Percentiles rank a stretch among this genome's conserved stretches.
Evolutionary conservation across 2,329 filamentous ascomycete genomes (phyloP).

Genomic region (Cordyceps militaris): DNA sequence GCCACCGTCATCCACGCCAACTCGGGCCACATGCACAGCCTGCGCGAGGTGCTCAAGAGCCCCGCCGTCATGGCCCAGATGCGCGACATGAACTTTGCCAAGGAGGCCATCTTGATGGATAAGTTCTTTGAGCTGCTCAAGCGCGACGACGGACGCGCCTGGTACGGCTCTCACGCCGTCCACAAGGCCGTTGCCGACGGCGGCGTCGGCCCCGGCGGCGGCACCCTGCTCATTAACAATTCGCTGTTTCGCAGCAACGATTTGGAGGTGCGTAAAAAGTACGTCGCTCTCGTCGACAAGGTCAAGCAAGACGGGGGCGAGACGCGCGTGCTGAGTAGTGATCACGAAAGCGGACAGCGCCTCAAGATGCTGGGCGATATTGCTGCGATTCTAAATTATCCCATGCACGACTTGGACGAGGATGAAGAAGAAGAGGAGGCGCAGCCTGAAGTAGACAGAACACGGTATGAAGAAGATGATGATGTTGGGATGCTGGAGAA

Average conservation of each 20-base stretch:
- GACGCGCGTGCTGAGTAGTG: conserved; percentile 79
- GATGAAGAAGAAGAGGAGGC: conserved; percentile 44
- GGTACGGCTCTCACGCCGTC: conserved; percentile 82
- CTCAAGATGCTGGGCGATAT: conserved; percentile 80
- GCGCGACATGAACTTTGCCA: conserved; percentile 79
- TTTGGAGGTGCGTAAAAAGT: conserved; percentile 66
- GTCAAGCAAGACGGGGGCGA: conserved; percentile 85
- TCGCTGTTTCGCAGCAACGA: conserved; percentile 79
- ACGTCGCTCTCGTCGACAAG: conserved; percentile 78
- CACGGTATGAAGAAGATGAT: conserved; percentile 23
- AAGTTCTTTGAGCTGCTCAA: conserved; percentile 71
- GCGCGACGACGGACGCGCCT: conserved; percentile 78
- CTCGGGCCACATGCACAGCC: conserved; percentile 76
- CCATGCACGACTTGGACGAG: conserved; percentile 73
- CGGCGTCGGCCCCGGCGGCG: conserved; percentile 80
- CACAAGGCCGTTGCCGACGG: conserved; percentile 77
- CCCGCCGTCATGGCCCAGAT: conserved; percentile 70
- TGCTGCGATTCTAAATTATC: conserved; percentile 85
- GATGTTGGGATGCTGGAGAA: conserved; percentile 26
- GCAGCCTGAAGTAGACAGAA: conserved; percentile 12
- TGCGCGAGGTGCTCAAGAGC: conserved; percentile 81
- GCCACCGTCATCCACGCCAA: conserved; percentile 74
- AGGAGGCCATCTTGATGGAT: conserved; percentile 79
- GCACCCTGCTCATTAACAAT: conserved; percentile 80
- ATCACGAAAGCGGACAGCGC: conserved; percentile 87